phyloP scores from a whole-genome alignment of 208 protist genomes.

The Leishmania lainsoni region DNA sequence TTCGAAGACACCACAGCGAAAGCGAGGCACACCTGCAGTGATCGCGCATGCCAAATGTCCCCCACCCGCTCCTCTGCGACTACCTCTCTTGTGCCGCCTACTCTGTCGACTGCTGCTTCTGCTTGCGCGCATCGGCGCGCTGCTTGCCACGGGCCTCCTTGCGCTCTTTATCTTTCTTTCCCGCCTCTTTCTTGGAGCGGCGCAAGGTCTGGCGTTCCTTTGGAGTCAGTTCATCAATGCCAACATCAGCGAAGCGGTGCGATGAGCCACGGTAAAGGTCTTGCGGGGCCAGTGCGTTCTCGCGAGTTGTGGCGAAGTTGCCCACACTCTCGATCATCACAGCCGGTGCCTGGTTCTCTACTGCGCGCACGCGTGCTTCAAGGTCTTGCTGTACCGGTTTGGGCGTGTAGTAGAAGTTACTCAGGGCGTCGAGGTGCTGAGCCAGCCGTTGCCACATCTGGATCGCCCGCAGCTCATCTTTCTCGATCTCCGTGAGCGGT shows the following conservation, averaged over 20 bases:
- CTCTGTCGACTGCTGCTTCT: conserved; percentile 10
- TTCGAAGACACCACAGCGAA: not conserved
- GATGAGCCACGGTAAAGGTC: conserved; percentile 77
- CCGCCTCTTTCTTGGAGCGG: conserved; percentile 73
- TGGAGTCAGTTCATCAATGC: conserved; percentile 69
- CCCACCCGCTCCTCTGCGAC: not conserved
- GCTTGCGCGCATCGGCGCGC: conserved; percentile 35
- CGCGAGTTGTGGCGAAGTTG: conserved; percentile 82
- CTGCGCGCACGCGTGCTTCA: conserved; percentile 84
- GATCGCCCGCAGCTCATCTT: conserved; percentile 89
- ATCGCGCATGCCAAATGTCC: not conserved
- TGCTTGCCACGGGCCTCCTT: conserved; percentile 39
- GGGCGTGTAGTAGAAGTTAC: conserved; percentile 92
- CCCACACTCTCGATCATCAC: conserved; percentile 84
- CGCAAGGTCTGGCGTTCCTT: conserved; percentile 78
- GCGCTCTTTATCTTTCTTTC: conserved; percentile 41
- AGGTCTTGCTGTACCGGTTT: conserved; percentile 88
- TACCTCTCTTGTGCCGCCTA: conserved; percentile 14
- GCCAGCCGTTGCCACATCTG: conserved; percentile 91
- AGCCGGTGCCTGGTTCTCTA: conserved; percentile 82
- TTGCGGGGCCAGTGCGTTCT: conserved; percentile 83
- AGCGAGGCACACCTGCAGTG: not conserved
- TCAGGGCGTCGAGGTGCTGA: conserved; percentile 90
- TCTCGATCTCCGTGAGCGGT: conserved; percentile 89
- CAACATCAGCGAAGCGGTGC: conserved; percentile 68